Evolutionary conservation across 495 filamentous ascomycete genomes (phyloP), one percentile per base, ranked within the genome.

Genomic region (Penicillium arizonense): DNA sequence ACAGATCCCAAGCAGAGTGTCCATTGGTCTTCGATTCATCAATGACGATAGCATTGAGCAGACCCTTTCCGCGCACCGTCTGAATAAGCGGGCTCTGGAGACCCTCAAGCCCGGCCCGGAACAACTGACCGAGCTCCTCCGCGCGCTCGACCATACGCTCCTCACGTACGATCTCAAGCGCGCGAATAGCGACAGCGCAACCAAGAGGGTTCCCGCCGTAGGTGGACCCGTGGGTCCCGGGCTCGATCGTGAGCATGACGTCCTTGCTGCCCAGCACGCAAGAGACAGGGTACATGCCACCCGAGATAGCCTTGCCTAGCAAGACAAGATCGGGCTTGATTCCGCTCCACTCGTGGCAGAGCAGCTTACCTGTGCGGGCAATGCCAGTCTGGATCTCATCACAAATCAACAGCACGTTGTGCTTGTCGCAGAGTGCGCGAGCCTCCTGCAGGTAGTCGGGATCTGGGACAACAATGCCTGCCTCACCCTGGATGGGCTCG

Each of bases 361-460:
- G 80, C 70, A 99, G 85, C 60, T 87, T 87, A 21, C 94, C 94
- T 12, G 95, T 97, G 48, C 94, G 84, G 47, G 91, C 95, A 72
- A 99, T 96, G 58, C 93, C 86, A 21, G 95, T 99, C 72, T 99
- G 94, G 64, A 99, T 97, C 82, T 99, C 94, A 65, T 99, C 94
- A 66, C 90, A 96, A 65, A 99, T 96, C 57, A 99, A 68, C 32
- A 99, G 83, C 20, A 92, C 90, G 58, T 96, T 95, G 77, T 97
- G 82, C 73, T 94, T 87, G 69, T 90, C 88, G 78, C 94, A 99
- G 18, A 97, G 83, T 16, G 80, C 86, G 30, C 89, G 81, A n/a
- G 88, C 90, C 56, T 87, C 83, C 52, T 77, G 70, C 13, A 99
- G 80, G 71, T 99, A 99, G 68, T 86, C 84, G 32, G 93, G 89